Conservation (phyloP, 192 early-diverging fungal genomes). For the Rhizoclosmatium globosum region DNA sequence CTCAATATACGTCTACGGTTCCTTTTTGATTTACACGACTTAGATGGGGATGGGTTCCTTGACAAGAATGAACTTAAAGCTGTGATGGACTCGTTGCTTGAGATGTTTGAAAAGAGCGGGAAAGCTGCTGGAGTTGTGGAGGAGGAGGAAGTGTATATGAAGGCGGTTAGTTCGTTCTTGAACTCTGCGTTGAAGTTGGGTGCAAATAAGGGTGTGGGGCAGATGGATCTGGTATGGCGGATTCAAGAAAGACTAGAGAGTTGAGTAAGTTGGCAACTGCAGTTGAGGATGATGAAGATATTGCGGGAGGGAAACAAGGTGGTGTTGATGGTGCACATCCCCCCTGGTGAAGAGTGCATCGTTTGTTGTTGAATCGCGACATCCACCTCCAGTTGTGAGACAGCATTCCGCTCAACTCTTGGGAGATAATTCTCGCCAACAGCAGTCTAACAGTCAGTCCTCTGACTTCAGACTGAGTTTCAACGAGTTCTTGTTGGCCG, state of each 20-base stretch:
- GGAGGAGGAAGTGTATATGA: slow-evolving; percentile 60
- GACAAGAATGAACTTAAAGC: slow-evolving; percentile 61
- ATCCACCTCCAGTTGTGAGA: background rate
- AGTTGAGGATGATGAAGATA: slow-evolving; percentile 3
- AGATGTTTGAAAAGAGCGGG: slow-evolving; percentile 58
- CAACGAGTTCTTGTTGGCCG: slow-evolving; percentile 68
- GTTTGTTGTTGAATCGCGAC: background rate
- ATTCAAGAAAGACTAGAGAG: background rate
- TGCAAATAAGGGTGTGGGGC: slow-evolving; percentile 45
- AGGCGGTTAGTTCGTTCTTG: slow-evolving; percentile 64
- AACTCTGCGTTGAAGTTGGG: slow-evolving; percentile 66
- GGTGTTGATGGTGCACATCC: background rate
- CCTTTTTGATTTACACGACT: slow-evolving; percentile 66
- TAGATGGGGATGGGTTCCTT: slow-evolving; percentile 65
- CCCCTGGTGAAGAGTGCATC: background rate
- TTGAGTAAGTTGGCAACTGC: background rate
- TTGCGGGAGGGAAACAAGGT: background rate
- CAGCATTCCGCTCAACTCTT: slow-evolving; percentile 13
- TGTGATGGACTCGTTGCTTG: slow-evolving; percentile 63
- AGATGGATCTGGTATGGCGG: background rate
- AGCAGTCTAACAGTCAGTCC: too few species aligned
- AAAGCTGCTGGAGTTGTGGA: slow-evolving; percentile 29
- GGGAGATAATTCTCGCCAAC: background rate
- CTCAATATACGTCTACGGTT: slow-evolving; percentile 61
- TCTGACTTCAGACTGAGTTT: slow-evolving; percentile 55